Evolutionary conservation across 805 yeast genomes (phyloP).

Genomic region (Candida stauntonica): DNA sequence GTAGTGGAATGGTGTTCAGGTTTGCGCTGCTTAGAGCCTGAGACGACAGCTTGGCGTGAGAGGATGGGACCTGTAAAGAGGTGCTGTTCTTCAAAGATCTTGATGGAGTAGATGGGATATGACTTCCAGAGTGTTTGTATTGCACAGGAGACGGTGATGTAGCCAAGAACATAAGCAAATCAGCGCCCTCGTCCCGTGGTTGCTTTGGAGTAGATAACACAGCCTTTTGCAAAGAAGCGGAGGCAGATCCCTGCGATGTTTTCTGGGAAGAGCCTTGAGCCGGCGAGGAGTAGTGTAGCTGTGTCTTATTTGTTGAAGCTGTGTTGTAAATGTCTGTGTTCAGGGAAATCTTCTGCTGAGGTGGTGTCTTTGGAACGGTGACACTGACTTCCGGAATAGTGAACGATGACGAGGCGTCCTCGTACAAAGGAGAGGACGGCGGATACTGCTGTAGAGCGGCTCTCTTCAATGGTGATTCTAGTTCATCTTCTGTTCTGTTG

Average conservation of each 20-base stretch:
- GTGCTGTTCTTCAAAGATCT: slow-evolving; percentile 10
- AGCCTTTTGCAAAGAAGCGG: slow-evolving; percentile 8
- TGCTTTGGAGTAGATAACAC: slow-evolving; percentile 24
- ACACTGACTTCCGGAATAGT: no score
- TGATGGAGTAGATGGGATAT: slow-evolving; percentile 24
- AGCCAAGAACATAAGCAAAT: slow-evolving; percentile 72
- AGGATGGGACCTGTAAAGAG: slow-evolving; percentile 14
- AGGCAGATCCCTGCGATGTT: no score
- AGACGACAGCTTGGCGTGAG: slow-evolving; percentile 7
- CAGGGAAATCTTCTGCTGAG: slow-evolving; percentile 23
- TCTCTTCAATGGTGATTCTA: slow-evolving; percentile 18
- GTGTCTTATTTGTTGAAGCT: slow-evolving; percentile 26
- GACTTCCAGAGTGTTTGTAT: slow-evolving; percentile 14
- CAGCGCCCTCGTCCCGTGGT: slow-evolving; percentile 72
- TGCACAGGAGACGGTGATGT: slow-evolving; percentile 68
- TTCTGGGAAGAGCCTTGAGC: no score
- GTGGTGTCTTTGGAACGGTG: slow-evolving; percentile 25
- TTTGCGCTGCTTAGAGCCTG: not conserved
- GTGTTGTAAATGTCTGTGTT: slow-evolving; percentile 25
- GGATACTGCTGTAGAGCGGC: slow-evolving; percentile 15
- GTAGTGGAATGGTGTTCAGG: slow-evolving; percentile 2
- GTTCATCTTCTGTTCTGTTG: slow-evolving; percentile 23
- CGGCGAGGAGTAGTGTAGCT: slow-evolving; percentile 20
- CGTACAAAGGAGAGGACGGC: slow-evolving; percentile 27
- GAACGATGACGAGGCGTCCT: no score